A percentile compares a stretch with the other conserved stretches of the same genome.
phyloP scores from a whole-genome alignment of 164 flowering plant genomes.

The Vitis labrusca region DNA sequence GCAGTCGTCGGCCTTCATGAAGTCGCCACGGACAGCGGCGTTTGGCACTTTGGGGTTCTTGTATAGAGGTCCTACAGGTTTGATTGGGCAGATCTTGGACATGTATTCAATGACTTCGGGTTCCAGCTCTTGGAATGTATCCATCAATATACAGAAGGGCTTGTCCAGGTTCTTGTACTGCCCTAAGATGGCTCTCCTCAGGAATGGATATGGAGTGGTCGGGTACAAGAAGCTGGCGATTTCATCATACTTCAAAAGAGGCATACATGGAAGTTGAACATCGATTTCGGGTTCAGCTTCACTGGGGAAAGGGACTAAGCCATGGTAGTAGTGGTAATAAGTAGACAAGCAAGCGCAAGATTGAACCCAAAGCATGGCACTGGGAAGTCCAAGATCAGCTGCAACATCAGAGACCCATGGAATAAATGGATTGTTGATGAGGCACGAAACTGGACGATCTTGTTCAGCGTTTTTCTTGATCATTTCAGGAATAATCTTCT shows the following conservation, averaged over 20 bases:
- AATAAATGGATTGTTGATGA: constrained; percentile 16
- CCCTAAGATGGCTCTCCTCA: background rate
- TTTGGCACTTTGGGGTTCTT: background rate
- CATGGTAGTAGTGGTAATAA: constrained; percentile 17
- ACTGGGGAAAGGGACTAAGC: constrained; percentile 1
- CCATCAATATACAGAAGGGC: constrained; percentile 19
- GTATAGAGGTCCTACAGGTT: constrained; percentile 22
- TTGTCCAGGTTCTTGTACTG: constrained; percentile 1
- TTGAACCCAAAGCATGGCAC: constrained; percentile 32
- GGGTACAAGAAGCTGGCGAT: constrained; percentile 19
- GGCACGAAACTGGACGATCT: constrained; percentile 2
- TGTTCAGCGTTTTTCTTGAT: too few species aligned
- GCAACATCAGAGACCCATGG: constrained; percentile 32
- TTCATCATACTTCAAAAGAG: constrained; percentile 8
- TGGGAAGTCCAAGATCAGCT: constrained; percentile 17
- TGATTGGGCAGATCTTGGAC: background rate
- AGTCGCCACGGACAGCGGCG: background rate
- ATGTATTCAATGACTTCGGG: constrained; percentile 8
- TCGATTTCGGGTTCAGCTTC: constrained; percentile 2
- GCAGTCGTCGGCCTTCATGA: constrained; percentile 25
- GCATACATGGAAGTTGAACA: constrained; percentile 14
- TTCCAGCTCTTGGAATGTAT: constrained; percentile 22
- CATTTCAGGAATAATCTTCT: background rate
- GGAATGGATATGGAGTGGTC: background rate
- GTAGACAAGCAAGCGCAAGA: constrained; percentile 21